Evolutionary conservation across 2,329 filamentous ascomycete genomes (phyloP), one percentile per base, ranked within the genome.

Genomic region (Alternaria gansuensis): DNA sequence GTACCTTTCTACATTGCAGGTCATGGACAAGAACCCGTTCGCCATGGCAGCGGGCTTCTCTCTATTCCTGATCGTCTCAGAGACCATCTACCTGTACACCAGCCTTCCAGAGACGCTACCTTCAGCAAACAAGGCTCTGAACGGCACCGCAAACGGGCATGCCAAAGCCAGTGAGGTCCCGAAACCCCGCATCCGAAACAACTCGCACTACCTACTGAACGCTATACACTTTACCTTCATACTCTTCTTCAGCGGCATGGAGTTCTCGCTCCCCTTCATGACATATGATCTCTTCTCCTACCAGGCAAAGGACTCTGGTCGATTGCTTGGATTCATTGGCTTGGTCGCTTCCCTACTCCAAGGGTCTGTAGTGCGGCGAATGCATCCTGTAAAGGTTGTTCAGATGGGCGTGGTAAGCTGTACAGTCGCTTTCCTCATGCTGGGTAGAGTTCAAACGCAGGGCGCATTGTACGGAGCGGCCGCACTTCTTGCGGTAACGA

Each of bases 161-260:
- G 51, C 62, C 26, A 62, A 68, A 63, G 64, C 17, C 24, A 63
- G 10, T 36, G 51, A 57, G 28, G 51, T 69, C 36, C 67, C 59
- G 28, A 68, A 66, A 49, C 70, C 66, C 1, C 70, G 54, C 51
- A 65, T 63, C 2, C 83, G 90, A 57, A 96, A 92, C 3, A 98
- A 98, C 79, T 92, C 90, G 3, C 92, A 95, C 67, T 80, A 87
- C 29, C 76, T 96, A 11, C 87, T 99, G 45, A 97, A 97, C 75
- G 80, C 89, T 1, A 88, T 92, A 0, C 95, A 99, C 78, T 90
- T 98, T 72, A 81, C 89, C 45, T 99, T 99, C 78, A 88, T 99
- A 59, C 87, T 99, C 11, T 97, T 97, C 79, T 99, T 99, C 80
- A 97, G 92, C 2, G 95, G 95, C 60, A 94, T 99, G 90, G 95